Evolutionary conservation across 1,284 basidiomycete genomes (phyloP), one percentile per base, ranked within the genome.

Genomic region (Porogramme epimiltina): DNA sequence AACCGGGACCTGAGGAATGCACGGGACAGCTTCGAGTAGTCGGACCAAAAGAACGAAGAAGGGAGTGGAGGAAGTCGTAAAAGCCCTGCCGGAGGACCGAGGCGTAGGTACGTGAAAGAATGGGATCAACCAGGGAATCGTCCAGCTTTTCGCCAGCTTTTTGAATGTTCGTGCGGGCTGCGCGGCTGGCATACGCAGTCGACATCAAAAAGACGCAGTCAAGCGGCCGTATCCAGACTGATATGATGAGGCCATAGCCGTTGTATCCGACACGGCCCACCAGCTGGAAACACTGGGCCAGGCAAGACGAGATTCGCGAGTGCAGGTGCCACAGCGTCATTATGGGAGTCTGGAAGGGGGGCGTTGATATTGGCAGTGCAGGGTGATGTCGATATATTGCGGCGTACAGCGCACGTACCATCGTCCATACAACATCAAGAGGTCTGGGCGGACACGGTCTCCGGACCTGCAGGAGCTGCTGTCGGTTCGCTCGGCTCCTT

Each of bases 51-150:
- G 33, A 56, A 26, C 34, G 39, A 39, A 20, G 44, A 15, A 9
- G 34, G 47, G 20, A 58, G 49, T 28, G 36, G 37, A n/a, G 52
- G 53, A n/a, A 37, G 34, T 37, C 34, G 34, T 37, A 18, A 37
- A 13, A n/a, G 34, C 34, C 34, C 34, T 16, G n/a, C 34, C 34
- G n/a, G 34, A 31, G 34, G 34, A 37, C 34, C 34, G 34, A 31
- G 34, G 34, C n/a, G 34, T 18, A 16, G n/a, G 34, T 16, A 16
- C 8, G 16, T 37, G 34, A n/a, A 37, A 13, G 13, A 16, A 10
- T 6, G 34, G 34, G n/a, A 16, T 37, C 13, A 37, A 37, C 34
- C 34, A 37, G 34, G 9, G 34, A 10, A 16, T 16, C 13, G n/a
- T 16, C 8, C 5, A 13, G 9, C 9, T 5, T 16, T n/a, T 6